Evolutionary conservation across 2,329 filamentous ascomycete species (phyloP).

Genomic region (Botrytis hyacinthi): DNA sequence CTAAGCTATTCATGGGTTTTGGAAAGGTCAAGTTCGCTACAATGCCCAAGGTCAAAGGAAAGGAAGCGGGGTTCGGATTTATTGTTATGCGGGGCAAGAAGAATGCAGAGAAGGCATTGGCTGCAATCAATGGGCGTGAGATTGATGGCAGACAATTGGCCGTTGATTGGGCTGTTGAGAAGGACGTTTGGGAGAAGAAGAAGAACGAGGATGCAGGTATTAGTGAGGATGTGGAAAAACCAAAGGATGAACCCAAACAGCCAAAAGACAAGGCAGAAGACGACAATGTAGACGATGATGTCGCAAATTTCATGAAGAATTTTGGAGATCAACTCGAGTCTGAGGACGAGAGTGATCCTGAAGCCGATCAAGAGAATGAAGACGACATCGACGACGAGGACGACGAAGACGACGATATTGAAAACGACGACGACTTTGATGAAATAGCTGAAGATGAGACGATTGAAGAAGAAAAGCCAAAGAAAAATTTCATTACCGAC

Average conservation of each 20-base stretch:
- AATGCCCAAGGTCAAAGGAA: constrained; percentile 70
- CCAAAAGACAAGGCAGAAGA: constrained; percentile 30
- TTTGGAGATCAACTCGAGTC: constrained; percentile 40
- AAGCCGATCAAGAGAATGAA: constrained; percentile 39
- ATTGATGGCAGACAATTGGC: constrained; percentile 85
- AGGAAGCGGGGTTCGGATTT: constrained; percentile 86
- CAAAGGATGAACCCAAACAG: constrained; percentile 37
- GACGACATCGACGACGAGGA: constrained; percentile 34
- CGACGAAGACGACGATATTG: constrained; percentile 39
- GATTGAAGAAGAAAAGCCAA: constrained; percentile 42
- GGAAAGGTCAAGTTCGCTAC: constrained; percentile 89
- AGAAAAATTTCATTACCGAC: constrained; percentile 49
- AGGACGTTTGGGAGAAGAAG: constrained; percentile 73
- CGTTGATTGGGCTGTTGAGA: constrained; percentile 96
- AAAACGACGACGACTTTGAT: constrained; percentile 49
- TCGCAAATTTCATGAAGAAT: constrained; percentile 39
- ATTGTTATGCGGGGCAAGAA: constrained; percentile 82
- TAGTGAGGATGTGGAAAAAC: constrained; percentile 40
- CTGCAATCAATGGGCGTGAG: constrained; percentile 81
- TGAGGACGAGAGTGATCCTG: constrained; percentile 38
- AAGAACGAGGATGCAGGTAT: constrained; percentile 42
- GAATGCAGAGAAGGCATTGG: constrained; percentile 87
- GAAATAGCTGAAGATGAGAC: constrained; percentile 40
- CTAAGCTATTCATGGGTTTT: constrained; percentile 76
- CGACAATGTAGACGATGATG: constrained; percentile 39